Percentiles rank a stretch among this genome's conserved stretches.
Evolutionary conservation across 768 basidiomycete species (phyloP).

Genomic region (Lactifluus hygrophoroides): DNA sequence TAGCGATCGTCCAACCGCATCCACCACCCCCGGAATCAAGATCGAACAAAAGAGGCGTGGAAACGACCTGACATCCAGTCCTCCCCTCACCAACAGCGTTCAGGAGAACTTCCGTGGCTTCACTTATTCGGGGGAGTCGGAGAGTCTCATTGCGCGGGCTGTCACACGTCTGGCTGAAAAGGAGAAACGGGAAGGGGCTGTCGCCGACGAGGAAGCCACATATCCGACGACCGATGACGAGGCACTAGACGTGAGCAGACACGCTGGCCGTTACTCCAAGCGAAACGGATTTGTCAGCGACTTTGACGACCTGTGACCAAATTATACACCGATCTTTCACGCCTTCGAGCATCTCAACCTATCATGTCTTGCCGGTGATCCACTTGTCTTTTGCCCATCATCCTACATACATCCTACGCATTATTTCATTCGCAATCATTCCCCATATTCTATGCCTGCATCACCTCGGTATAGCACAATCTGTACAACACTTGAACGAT

Average conservation of each 20-base stretch:
- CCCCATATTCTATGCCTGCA: slow-evolving; percentile 15
- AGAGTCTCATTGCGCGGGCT: slow-evolving; percentile 44
- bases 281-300: slow-evolving; percentile 35
- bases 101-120: slow-evolving; percentile 98
- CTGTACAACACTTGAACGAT: slow-evolving; percentile 13
- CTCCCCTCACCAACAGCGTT: slow-evolving; percentile 79
- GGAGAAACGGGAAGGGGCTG: slow-evolving; percentile 23
- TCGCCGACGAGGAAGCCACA: slow-evolving; percentile 31
- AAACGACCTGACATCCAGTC: slow-evolving; percentile 33
- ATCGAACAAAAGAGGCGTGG: slow-evolving; percentile 21
- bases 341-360: slow-evolving; percentile 3
- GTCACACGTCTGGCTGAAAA: slow-evolving; percentile 33
- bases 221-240: slow-evolving; percentile 65
- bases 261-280: slow-evolving; percentile 64
- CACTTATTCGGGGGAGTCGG: slow-evolving; percentile 67
- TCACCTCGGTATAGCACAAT: slow-evolving; percentile 7
- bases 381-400: slow-evolving; percentile 7
- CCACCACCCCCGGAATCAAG: slow-evolving; percentile 14
- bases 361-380: neutral
- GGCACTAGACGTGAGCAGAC: slow-evolving; percentile 52
- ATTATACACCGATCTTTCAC: neutral
- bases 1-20: slow-evolving; percentile 24
- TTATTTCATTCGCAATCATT: slow-evolving; percentile 6
- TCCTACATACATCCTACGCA: slow-evolving; percentile 11
- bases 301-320: slow-evolving; percentile 29